Base-by-base conservation (phyloP, 1,284 basidiomycete species). In the Cronartium quercuum region DNA sequence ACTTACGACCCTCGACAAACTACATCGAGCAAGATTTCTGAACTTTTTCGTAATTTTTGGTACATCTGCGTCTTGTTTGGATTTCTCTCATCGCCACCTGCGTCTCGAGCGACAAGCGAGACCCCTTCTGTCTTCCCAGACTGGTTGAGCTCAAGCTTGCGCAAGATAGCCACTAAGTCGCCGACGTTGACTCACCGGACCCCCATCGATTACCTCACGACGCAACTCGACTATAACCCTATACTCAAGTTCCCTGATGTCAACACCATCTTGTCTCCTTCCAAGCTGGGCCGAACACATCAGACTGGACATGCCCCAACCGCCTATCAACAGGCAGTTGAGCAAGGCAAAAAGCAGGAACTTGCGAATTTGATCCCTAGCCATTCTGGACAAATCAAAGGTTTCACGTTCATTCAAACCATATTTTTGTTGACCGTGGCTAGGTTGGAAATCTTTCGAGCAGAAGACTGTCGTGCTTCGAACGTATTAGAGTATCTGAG, bases 11-110 rank as follows among this genome's bases (percentile, higher is more conserved):
- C 13, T 82, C 86, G 44, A 81, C 89, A 21, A 38, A 76, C 40
- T n/a, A 29, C 63, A 63, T 85, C 88, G 2, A 80, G 86, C 0
- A 88, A 89, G 61, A 81, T 91, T n/a, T 88, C 91, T 3, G 85
- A 88, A 3, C 84, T 92, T 21, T 98, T 97, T 86, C 87, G 94
- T 63, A 94, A 93, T 81, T 86, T 94, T 83, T 98, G 95, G 95
- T 92, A 96, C 83, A 83, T 97, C 13, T 92, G 91, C 79, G 87
- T 91, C 21, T 85, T 97, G 15, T 93, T 94, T 79, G 88, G 90
- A 44, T 90, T 92, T 77, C 88, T 82, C 74, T 84, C 77, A 83
- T 80, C 76, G n/a, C 71, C 68, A 84, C 84, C 57, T 84, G 85
- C 47, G 78, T 78, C 58, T 80, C 81, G 51, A 88, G 90, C 5